phyloP scores from a whole-genome alignment of 331 rosid species.

The Prunus yedoensis region DNA sequence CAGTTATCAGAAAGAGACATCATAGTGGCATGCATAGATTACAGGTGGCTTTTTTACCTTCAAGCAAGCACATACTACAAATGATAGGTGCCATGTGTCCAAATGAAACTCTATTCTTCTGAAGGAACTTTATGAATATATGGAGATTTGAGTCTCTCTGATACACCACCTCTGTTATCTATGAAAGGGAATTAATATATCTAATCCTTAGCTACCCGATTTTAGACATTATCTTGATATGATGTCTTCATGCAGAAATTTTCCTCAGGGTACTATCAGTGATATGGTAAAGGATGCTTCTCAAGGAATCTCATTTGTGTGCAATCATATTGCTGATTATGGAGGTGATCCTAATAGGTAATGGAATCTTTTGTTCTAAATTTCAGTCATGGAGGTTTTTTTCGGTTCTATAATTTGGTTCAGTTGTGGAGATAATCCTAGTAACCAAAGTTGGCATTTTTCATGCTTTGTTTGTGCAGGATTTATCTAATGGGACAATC shows the following conservation, averaged over 20 bases:
- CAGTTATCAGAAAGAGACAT: constrained; percentile 93
- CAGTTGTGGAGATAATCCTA: not conserved
- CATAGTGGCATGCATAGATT: constrained; percentile 97
- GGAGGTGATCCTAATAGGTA: constrained; percentile 96
- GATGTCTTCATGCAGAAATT: constrained; percentile 62
- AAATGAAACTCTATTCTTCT: constrained; percentile 9
- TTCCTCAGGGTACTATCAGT: constrained; percentile 92
- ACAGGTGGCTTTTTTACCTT: constrained; percentile 53
- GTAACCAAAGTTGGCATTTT: constrained; percentile 14
- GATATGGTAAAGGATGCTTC: constrained; percentile 88
- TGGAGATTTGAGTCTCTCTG: constrained; percentile 3
- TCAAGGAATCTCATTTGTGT: constrained; percentile 84
- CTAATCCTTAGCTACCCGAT: no score
- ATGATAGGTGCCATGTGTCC: constrained; percentile 17
- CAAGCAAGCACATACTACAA: constrained; percentile 10
- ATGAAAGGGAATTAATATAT: not conserved
- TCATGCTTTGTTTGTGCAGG: constrained; percentile 40
- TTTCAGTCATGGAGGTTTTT: not conserved
- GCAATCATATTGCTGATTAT: constrained; percentile 83
- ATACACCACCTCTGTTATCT: not conserved
- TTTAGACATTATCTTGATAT: not conserved
- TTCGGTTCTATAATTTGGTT: not conserved
- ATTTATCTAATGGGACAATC: constrained; percentile 97
- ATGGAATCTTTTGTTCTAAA: not conserved
- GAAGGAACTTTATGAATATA: constrained; percentile 1